Percentiles rank a stretch among this genome's conserved stretches.
These are phyloP conservation scores for Saccharomyces mikatae DNA, from an alignment of 805 yeast genomes.

Conservation along the genomic window DNA sequence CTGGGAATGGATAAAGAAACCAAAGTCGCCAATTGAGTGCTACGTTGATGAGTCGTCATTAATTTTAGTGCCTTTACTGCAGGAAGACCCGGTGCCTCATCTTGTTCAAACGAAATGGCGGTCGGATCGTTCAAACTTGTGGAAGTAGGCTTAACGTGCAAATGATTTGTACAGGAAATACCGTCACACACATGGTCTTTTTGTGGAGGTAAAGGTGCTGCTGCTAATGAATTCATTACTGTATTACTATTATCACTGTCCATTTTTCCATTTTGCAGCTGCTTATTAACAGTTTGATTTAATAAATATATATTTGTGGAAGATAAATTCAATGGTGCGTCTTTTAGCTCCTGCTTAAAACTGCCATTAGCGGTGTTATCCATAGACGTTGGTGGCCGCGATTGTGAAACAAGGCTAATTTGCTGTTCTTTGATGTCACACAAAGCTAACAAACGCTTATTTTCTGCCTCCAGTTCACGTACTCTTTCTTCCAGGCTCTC, in stretches of 20 bases:
- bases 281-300: slow-evolving; percentile 16
- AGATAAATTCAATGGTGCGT: slow-evolving; percentile 23
- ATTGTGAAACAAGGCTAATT: slow-evolving; percentile 16
- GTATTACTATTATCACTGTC: neutral
- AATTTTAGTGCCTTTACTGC: slow-evolving; percentile 58
- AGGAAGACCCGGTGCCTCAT: slow-evolving; percentile 70
- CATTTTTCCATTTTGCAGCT: neutral
- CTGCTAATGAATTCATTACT: neutral
- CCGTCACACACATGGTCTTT: slow-evolving; percentile 12
- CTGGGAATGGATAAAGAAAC: slow-evolving; percentile 72
- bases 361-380: slow-evolving; percentile 8
- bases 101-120: slow-evolving; percentile 48
- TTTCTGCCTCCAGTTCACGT: slow-evolving; percentile 78
- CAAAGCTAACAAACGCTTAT: slow-evolving; percentile 52
- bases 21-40: slow-evolving; percentile 42
- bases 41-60: slow-evolving; percentile 43
- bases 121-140: slow-evolving; percentile 25
- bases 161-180: slow-evolving; percentile 8
- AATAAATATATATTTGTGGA: slow-evolving; percentile 31
- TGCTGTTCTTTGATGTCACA: slow-evolving; percentile 28
- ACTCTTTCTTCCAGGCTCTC: slow-evolving; percentile 83
- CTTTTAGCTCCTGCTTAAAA: slow-evolving; percentile 12
- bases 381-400: slow-evolving; percentile 5
- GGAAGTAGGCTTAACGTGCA: slow-evolving; percentile 23
- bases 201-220: neutral